Base-by-base conservation (phyloP, 352 stramenopile genomes). In the Bremia lactucae region DNA sequence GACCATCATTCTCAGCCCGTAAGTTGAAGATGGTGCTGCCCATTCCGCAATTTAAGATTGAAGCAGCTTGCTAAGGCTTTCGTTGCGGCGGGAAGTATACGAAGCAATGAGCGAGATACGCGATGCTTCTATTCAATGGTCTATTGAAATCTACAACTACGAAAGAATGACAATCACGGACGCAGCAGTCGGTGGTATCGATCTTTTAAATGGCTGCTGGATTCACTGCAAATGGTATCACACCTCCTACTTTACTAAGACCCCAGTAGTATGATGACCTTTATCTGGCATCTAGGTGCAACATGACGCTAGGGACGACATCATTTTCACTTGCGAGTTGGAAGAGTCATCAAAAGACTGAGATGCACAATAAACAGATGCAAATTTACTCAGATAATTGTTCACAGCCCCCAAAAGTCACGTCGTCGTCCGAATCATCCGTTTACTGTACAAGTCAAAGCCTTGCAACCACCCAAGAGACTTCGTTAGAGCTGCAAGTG, bases 121-220 rank as follows among this genome's bases (percentile, higher is more conserved):
- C 21, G 31, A 13, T 6, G 3, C 14, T 28, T 13, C 34, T 9
- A 19, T 24, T 23, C 31, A 24, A 10, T 86, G 73, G 73, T 28
- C 59, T 10, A 37, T 20, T 4, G 44, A 65, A 6, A 22, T 83
- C 31, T 86, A 77, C 49, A 66, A 86, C 57, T 78, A 78, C 38
- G 52, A 53, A 20, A 31, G 7, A 18, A 43, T 47, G n/a, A 22
- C 29, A 13, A 67, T 86, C 40, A 59, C 53, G 0, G 68, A 83
- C 35, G 31, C 36, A 8, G 61, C 58, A 1, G 55, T 61, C 33
- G 59, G 35, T 0, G 63, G 62, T 13, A 39, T 86, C 31, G 73
- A 86, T 45, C 36, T 82, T 13, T 39, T 45, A 1, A 41, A 29
- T 26, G 70, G 70, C 3, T 19, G 20, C 31, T 86, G 73, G 70